Evolutionary conservation across 2,329 filamentous ascomycete genomes (phyloP).

Genomic region (Sarocladium kiliense): DNA sequence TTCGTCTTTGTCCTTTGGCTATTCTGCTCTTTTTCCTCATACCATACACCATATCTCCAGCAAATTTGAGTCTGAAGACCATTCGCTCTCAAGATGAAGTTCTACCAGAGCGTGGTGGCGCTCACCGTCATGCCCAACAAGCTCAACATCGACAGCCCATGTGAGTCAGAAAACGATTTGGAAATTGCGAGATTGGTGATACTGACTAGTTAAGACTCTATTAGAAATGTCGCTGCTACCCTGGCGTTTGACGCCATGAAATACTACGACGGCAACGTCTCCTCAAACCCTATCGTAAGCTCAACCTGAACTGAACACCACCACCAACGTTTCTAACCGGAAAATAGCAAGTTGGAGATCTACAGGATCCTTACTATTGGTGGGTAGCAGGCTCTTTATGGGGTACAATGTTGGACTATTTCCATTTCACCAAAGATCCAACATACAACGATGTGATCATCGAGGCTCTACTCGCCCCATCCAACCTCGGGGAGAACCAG

Average conservation of each 20-base stretch:
- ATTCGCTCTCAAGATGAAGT: conserved; percentile 18
- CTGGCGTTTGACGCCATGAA: conserved; percentile 57
- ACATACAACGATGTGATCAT: conserved; percentile 56
- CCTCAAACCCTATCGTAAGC: conserved; percentile 40
- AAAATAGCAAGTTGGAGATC: conserved; percentile 49
- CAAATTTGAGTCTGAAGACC: neutral
- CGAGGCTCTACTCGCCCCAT: conserved; percentile 51
- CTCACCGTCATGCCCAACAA: conserved; percentile 28
- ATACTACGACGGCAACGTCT: conserved; percentile 59
- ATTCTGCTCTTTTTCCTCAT: neutral
- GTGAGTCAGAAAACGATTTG: conserved; percentile 20
- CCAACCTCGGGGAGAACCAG: conserved; percentile 49
- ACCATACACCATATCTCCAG: neutral
- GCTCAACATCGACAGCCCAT: conserved; percentile 30
- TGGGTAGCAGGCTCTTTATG: conserved; percentile 62
- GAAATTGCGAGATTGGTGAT: neutral
- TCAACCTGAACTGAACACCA: no score
- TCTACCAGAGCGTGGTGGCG: conserved; percentile 19
- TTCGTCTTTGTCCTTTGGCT: no score
- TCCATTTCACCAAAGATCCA: conserved; percentile 58
- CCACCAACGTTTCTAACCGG: neutral
- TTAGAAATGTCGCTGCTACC: conserved; percentile 55
- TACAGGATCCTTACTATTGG: conserved; percentile 65
- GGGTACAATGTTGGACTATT: conserved; percentile 67
- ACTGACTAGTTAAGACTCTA: conserved; percentile 43